phyloP scores from a whole-genome alignment of 495 filamentous ascomycete species.

The Aspergillus homomorphus region DNA sequence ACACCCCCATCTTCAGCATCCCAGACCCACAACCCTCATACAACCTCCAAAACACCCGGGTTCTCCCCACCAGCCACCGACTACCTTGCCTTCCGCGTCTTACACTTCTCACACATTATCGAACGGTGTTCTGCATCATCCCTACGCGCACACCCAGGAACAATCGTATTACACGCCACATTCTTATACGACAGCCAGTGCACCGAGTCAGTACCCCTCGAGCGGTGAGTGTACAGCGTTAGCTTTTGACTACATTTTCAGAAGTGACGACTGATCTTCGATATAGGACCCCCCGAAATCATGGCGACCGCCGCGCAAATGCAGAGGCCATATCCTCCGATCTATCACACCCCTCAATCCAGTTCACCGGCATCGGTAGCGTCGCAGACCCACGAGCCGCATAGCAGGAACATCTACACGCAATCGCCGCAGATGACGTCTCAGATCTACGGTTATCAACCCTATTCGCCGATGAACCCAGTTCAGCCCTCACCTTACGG shows the following conservation, averaged over 20 bases:
- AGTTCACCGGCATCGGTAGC: constrained; percentile 95
- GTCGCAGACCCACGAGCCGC: constrained; percentile 86
- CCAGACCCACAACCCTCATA: constrained; percentile 61
- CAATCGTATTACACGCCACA: constrained; percentile 67
- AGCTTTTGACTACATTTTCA: neutral
- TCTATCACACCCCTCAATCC: constrained; percentile 94
- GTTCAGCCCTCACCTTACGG: constrained; percentile 71
- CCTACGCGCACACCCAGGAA: constrained; percentile 65
- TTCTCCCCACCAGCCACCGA: constrained; percentile 44
- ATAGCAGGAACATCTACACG: constrained; percentile 74
- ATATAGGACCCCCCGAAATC: constrained; percentile 75
- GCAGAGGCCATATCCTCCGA: constrained; percentile 81
- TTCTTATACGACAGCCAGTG: constrained; percentile 67
- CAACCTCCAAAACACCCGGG: constrained; percentile 61
- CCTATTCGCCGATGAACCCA: constrained; percentile 72
- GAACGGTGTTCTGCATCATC: constrained; percentile 43
- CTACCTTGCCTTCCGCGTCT: constrained; percentile 51
- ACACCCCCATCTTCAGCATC: constrained; percentile 48
- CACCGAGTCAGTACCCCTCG: constrained; percentile 69
- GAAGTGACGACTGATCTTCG: constrained; percentile 16
- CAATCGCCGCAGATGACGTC: constrained; percentile 75
- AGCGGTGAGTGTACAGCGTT: constrained; percentile 61
- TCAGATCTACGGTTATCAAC: constrained; percentile 72
- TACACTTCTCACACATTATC: constrained; percentile 55
- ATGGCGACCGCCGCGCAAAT: constrained; percentile 88